Percentiles rank a stretch among this genome's conserved stretches.
phyloP scores from a whole-genome alignment of 306 rosid genomes.

The Parietaria judaica region DNA sequence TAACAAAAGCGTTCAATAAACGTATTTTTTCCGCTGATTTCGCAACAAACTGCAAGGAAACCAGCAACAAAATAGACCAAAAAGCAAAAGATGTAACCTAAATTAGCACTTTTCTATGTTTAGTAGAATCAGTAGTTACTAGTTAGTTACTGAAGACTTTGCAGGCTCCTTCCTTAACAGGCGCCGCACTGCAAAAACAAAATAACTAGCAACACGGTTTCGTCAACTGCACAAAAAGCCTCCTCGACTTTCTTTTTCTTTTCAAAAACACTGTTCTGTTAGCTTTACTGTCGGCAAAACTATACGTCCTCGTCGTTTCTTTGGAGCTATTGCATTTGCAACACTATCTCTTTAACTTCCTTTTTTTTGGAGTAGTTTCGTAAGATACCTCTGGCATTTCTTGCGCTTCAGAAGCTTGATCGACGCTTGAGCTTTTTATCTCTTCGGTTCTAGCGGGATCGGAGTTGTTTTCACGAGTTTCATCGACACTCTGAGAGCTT shows the following conservation, averaged over 20 bases:
- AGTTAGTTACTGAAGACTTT: no score
- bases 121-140: no score
- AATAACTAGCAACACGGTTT: no score
- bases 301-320: not conserved
- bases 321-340: not conserved
- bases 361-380: not conserved
- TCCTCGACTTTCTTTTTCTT: no score
- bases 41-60: not conserved
- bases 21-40: no score
- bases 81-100: no score
- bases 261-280: not conserved
- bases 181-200: no score
- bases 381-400: not conserved
- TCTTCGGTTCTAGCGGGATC: not conserved
- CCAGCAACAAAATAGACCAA: no score
- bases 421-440: not conserved
- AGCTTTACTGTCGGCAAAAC: not conserved
- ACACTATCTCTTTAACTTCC: not conserved
- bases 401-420: not conserved
- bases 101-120: no score
- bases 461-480: not conserved
- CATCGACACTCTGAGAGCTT: slow-evolving; percentile 1
- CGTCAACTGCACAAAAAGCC: no score
- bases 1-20: no score
- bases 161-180: no score